These are phyloP conservation scores for Solanum gracilifrons DNA, from an alignment of 257 asterid genomes.

Conservation along the genomic window DNA sequence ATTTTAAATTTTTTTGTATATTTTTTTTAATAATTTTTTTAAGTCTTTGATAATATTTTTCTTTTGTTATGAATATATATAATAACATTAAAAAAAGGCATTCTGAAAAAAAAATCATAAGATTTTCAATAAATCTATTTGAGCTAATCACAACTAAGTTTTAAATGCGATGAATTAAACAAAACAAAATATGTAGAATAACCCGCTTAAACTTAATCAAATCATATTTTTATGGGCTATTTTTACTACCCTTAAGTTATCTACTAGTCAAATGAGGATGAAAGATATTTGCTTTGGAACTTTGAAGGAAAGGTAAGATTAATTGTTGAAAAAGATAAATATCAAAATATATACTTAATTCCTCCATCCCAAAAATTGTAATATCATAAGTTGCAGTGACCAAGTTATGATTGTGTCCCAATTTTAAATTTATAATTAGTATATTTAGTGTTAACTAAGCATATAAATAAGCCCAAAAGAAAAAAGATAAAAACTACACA, in stretches of 20 bases:
- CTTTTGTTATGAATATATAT: not conserved
- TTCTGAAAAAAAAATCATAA: not conserved
- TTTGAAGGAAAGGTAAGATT: not conserved
- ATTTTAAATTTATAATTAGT: not conserved
- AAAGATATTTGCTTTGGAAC: not conserved
- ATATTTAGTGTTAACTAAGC: not conserved
- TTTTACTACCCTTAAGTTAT: not conserved
- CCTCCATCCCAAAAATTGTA: not conserved
- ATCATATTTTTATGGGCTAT: not conserved
- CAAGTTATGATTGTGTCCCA: not conserved
- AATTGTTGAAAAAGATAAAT: not conserved
- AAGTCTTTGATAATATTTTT: not conserved
- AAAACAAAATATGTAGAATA: not conserved
- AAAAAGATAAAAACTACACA: no score
- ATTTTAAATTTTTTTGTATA: not conserved
- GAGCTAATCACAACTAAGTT: not conserved
- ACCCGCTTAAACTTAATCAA: not conserved
- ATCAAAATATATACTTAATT: not conserved
- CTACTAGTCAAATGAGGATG: not conserved
- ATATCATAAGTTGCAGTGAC: not conserved
- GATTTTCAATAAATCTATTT: not conserved
- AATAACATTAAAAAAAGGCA: not conserved
- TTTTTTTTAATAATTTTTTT: not conserved
- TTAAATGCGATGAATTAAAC: not conserved
- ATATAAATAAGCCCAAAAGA: no score